Evolutionary conservation across 768 basidiomycete genomes (phyloP), one percentile per base, ranked within the genome.

Genomic region (Lenzites betulinus): DNA sequence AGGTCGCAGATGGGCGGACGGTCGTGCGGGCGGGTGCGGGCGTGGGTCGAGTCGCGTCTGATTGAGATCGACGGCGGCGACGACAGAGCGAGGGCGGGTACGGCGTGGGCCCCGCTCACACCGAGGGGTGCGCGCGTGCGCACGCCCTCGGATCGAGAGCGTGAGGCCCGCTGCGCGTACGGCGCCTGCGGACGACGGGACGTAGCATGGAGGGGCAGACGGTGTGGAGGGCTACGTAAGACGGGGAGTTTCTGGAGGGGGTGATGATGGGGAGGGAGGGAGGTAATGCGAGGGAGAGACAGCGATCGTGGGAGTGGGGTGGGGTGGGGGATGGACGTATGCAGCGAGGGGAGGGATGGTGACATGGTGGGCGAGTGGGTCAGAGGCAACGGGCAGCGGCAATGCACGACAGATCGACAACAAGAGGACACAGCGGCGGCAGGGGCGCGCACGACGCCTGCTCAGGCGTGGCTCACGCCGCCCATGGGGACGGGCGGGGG

Each of bases 401-500:
- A 46, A 59, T 51, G 58, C 41, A 43, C 35, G 47, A 30, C 47
- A 33, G 35, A 51, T 36, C 16, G 51, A 38, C 36, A 38, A 38
- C 35, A 16, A 38, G 23, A 48, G 23, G 44, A 35, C 23, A 25
- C 35, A 36, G 44, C 20, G 52, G 16, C 12, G 47, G 30, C 41
- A 55, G 33, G 54, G 28, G 53, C 36, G 41, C 26, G 25, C 41
- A 41, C 16, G 39, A 25, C 54, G 26, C 23, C 35, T 7, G 44
- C 51, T 48, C 42, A 59, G 33, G 85, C 84, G 67, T 90, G 90
- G 49, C 78, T 77, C 38, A 78, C 76, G 58, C 88, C 89, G 59
- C 89, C 88, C 91, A 92, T 90, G 51, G 79, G 86, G 54, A 88
- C 88, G 25, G 85, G 88, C 54, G 83, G 85, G 35, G 86, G 82